Evolutionary conservation across 2,329 filamentous ascomycete genomes (phyloP).

Genomic region (Ophiostoma piceae): DNA sequence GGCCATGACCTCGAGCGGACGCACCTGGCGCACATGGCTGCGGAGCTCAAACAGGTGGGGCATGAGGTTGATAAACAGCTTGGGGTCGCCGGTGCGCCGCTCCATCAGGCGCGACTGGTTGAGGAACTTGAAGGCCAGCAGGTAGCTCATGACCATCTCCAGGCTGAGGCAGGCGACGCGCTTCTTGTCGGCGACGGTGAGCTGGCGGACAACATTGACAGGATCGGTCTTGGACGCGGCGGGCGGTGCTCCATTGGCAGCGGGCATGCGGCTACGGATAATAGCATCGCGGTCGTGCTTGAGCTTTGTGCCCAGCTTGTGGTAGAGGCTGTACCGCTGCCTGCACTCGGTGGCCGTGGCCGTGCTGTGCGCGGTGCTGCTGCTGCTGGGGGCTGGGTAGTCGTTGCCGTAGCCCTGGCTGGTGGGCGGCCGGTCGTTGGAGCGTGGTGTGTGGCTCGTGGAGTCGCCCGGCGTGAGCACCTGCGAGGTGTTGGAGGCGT

Average conservation of each 20-base stretch:
- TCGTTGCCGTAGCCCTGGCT: conserved; percentile 33
- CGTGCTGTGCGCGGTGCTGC: conserved; percentile 23
- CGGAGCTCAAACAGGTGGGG: conserved; percentile 42
- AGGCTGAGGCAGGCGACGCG: conserved; percentile 42
- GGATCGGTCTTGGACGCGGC: conserved; percentile 26
- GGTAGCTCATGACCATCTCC: conserved; percentile 49
- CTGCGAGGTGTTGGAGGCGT: conserved; percentile 49
- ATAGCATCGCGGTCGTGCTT: conserved; percentile 53
- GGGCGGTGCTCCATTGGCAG: conserved; percentile 17
- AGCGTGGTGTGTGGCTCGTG: conserved; percentile 40
- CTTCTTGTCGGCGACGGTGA: conserved; percentile 36
- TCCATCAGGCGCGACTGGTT: conserved; percentile 43
- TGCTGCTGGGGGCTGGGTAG: conserved; percentile 36
- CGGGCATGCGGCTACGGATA: conserved; percentile 28
- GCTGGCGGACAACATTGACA: background rate
- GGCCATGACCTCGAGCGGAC: conserved; percentile 38
- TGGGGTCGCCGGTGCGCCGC: conserved; percentile 40
- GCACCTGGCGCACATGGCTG: conserved; percentile 36
- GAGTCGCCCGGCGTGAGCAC: conserved; percentile 47
- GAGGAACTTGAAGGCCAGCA: conserved; percentile 49
- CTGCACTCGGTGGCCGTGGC: background rate
- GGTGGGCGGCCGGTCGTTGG: conserved; percentile 37
- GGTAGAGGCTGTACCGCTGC: background rate
- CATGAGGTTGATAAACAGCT: conserved; percentile 42
- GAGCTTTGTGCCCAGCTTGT: conserved; percentile 43